Base-by-base conservation (phyloP, 352 stramenopile species). In the Phytophthora colocasiae region DNA sequence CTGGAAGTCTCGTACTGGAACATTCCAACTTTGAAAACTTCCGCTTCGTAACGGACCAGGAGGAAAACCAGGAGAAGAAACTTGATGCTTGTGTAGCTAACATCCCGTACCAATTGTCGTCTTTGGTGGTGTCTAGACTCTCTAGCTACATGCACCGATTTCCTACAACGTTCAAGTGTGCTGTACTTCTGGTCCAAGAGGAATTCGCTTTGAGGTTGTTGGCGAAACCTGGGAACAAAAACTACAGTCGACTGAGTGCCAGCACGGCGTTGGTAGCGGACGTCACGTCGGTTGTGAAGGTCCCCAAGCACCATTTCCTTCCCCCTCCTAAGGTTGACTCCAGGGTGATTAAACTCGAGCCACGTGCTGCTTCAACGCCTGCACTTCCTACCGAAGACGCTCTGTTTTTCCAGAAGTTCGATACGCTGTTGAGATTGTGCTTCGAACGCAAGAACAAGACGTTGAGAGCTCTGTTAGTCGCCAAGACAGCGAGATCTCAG, bases 391-490 rank as follows among this genome's bases (percentile, higher is more conserved):
- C 40, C 15, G 45, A 73, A 52, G 69, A 89, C 27, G 49, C 73
- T 9, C 46, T 75, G 17, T 93, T 89, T 55, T 92, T 90, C 46
- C 73, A 90, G 75, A 83, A 87, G 51, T 93, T 94, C 52, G 87
- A 95, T 39, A 76, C 81, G 17, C 50, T 96, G 24, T 66, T 96
- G 29, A 82, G 86, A 34, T 66, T 94, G 44, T 89, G 74, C 44
- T 96, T 96, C 54, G 68, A 81, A 34, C 83, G 87, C 43, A 95
- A 95, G 69, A 96, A 96, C 71, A 96, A 96, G 70, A 96, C 89
- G 31, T 66, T 96, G 46, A 80, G 89, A 32, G 84, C 89, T 5
- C 71, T 91, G 34, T 52, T 96, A 39, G 63, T 89, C 4, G 83
- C 80, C 24, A 92, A 85, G 43, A 89, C 85, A n/a, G 76, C 87